Conservation (phyloP, 495 filamentous ascomycete species). For the Emericellopsis terricola region DNA sequence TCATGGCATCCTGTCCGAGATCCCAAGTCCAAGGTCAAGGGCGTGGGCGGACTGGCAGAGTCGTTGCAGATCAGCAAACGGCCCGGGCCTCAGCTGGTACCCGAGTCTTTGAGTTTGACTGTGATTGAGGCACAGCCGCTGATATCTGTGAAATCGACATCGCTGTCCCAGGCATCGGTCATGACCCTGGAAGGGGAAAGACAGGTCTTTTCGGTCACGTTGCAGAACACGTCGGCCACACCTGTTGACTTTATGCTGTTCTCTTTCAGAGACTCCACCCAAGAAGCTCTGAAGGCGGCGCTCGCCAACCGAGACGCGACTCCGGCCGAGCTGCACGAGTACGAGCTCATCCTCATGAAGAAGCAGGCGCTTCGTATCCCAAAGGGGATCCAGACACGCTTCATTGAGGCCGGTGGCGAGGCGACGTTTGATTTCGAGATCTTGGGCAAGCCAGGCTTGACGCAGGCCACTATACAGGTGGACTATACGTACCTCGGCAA, state of each 20-base stretch:
- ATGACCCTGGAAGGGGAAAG: constrained; percentile 85
- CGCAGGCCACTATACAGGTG: constrained; percentile 63
- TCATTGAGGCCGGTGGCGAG: constrained; percentile 49
- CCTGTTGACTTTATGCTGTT: constrained; percentile 72
- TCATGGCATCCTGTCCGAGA: constrained; percentile 57
- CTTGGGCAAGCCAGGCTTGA: constrained; percentile 67
- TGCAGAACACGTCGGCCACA: constrained; percentile 61
- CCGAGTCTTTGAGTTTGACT: constrained; percentile 36
- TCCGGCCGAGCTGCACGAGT: constrained; percentile 64
- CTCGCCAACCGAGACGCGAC: constrained; percentile 58
- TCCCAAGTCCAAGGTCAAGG: constrained; percentile 56
- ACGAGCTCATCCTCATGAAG: constrained; percentile 56
- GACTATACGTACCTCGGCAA: constrained; percentile 63
- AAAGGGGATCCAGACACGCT: constrained; percentile 29
- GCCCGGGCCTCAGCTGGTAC: constrained; percentile 18
- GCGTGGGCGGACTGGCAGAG: constrained; percentile 38
- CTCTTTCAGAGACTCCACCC: constrained; percentile 79
- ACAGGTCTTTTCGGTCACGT: constrained; percentile 55
- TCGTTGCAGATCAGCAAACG: constrained; percentile 13
- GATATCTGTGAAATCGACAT: constrained; percentile 53
- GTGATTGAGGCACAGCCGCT: constrained; percentile 67
- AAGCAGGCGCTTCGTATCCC: constrained; percentile 57
- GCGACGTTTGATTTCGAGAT: constrained; percentile 70
- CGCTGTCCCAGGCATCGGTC: constrained; percentile 67
- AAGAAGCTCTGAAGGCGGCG: constrained; percentile 53